These are phyloP conservation scores for Cryphonectria japonica DNA, from an alignment of 2,329 filamentous ascomycete genomes.

Conservation along the genomic window DNA sequence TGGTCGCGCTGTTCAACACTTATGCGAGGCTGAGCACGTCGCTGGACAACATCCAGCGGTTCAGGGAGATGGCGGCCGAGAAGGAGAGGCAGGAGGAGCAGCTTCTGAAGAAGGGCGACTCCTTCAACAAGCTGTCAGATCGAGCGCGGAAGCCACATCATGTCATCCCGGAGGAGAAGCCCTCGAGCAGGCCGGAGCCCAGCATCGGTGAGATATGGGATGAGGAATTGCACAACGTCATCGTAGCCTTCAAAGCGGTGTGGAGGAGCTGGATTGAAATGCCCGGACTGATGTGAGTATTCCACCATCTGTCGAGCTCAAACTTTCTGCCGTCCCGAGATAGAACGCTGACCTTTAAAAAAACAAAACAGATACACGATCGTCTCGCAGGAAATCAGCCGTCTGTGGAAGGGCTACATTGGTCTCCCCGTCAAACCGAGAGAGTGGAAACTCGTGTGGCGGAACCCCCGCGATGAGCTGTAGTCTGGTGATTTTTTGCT, in stretches of 20 bases:
- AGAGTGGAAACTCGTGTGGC: conserved; percentile 51
- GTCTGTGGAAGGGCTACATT: conserved; percentile 55
- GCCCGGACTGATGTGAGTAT: conserved; percentile 71
- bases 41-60: conserved; percentile 73
- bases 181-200: conserved; percentile 45
- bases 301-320: neutral
- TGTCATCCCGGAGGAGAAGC: conserved; percentile 40
- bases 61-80: conserved; percentile 60
- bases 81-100: conserved; percentile 36
- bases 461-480: conserved; percentile 48
- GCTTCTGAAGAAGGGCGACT: conserved; percentile 34
- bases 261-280: conserved; percentile 70
- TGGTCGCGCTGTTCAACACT: conserved; percentile 94
- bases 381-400: conserved; percentile 47
- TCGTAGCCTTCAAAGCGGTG: conserved; percentile 67
- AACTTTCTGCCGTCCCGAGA: neutral
- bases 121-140: conserved; percentile 38
- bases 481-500: conserved; percentile 34
- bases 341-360: conserved; percentile 16
- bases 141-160: conserved; percentile 50
- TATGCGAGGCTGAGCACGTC: conserved; percentile 85
- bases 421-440: conserved; percentile 56
- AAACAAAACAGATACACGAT: conserved; percentile 45
- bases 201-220: conserved; percentile 61
- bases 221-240: conserved; percentile 67